Conservation (phyloP, 768 basidiomycete genomes). For the Rickenella mellea region DNA sequence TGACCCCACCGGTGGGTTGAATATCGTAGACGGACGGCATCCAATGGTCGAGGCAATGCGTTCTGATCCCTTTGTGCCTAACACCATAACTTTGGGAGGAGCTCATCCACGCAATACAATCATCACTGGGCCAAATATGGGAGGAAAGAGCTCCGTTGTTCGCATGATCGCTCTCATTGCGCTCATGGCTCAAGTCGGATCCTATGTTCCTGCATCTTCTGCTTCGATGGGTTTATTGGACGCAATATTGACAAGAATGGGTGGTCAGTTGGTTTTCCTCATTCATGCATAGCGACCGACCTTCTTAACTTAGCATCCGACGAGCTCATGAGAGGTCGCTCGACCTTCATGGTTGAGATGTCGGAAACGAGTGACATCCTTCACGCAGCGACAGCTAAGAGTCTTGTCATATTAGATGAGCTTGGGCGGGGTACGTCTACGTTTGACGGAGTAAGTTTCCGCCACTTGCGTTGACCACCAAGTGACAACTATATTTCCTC, state of each 20-base stretch:
- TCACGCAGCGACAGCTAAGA: constrained; percentile 58
- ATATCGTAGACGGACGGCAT: constrained; percentile 80
- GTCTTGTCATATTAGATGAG: constrained; percentile 86
- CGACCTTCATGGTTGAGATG: constrained; percentile 97
- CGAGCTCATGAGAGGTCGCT: constrained; percentile 76
- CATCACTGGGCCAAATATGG: constrained; percentile 84
- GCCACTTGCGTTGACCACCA: constrained; percentile 12
- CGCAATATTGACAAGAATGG: constrained; percentile 83
- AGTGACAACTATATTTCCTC: constrained; percentile 1
- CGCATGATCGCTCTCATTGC: constrained; percentile 70
- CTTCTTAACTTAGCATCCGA: constrained; percentile 54
- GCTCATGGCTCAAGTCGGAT: constrained; percentile 85
- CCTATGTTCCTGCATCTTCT: constrained; percentile 76
- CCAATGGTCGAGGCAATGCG: constrained; percentile 83
- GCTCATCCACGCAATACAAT: constrained; percentile 46
- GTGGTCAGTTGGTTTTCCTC: constrained; percentile 38
- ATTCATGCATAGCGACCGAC: constrained; percentile 2
- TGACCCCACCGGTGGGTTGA: constrained; percentile 47
- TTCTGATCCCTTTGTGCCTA: constrained; percentile 80
- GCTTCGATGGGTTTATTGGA: constrained; percentile 77
- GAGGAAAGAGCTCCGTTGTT: constrained; percentile 81
- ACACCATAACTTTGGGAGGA: constrained; percentile 59
- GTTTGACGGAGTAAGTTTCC: constrained; percentile 57
- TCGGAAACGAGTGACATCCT: constrained; percentile 88
- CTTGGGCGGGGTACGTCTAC: constrained; percentile 88